Evolutionary conservation across 371 early-diverging fungal genomes (phyloP), one percentile per base, ranked within the genome.

Genomic region (Haplosporangium sp.): DNA sequence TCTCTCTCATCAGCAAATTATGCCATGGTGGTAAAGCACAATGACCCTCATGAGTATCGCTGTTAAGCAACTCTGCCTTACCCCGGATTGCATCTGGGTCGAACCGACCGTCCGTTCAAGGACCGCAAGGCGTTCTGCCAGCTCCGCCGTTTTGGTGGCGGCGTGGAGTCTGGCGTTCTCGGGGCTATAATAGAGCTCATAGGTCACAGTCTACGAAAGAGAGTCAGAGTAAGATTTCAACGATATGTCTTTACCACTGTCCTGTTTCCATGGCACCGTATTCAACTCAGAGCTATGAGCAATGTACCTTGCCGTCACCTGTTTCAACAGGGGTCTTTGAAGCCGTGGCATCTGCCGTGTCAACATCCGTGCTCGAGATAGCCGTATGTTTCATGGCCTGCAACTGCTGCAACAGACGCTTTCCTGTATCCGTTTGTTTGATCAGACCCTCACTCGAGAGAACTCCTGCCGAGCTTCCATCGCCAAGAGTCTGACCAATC

Each of bases 91-190:
- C 43, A 89, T 86, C 13, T 87, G 82, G 40, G 84, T 85, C 13
- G 91, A 84, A n/a, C 97, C 97, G 38, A 97, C 83, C 6, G 94
- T 76, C 41, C 85, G 86, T 64, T 97, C 97, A 50, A 97, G 83
- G 45, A 82, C 82, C 9, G 95, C 88, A 53, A 97, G 86, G 36
- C 97, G 92, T 20, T 89, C 84, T 72, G 96, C 96, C 20, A 97
- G 81, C 37, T 89, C 89, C 10, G 88, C 79, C 20, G 91, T 62
- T 63, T 92, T 89, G 54, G 86, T 83, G 42, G 88, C 85, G 40
- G 88, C 87, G 42, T 87, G 85, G 55, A 88, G 67, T 56, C 86
- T 84, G 10, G 87, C 86, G 36, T 88, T 83, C 38, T 90, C 89
- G 16, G 94, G 94, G 57, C 90, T 90, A 82, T 92, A 92, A 69